These are phyloP conservation scores for Mucor saturninus DNA, from an alignment of 371 early-diverging fungal species.

Conservation along the genomic window DNA sequence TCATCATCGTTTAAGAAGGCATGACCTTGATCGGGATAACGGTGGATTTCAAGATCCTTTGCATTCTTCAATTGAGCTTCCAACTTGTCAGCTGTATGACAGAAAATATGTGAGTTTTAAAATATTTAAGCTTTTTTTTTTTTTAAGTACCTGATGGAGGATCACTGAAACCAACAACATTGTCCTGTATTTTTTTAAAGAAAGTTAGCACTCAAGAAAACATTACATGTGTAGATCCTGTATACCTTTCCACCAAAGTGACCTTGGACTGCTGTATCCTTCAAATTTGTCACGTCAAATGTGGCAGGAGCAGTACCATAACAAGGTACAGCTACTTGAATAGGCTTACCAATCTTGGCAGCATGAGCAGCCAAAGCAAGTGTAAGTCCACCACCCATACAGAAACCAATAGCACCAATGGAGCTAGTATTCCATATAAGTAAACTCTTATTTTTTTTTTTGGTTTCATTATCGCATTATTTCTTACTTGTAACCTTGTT, in stretches of 20 bases:
- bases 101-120: conserved; percentile 9
- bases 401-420: conserved; percentile 55
- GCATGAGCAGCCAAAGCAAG: conserved; percentile 51
- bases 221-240: not conserved
- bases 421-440: conserved; percentile 19
- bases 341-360: conserved; percentile 30
- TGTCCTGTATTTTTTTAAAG: conserved; percentile 27
- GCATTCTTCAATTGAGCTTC: conserved; percentile 28
- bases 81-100: conserved; percentile 28
- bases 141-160: conserved; percentile 36
- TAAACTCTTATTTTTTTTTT: no score
- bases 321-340: conserved; percentile 51
- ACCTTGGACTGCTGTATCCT: conserved; percentile 54
- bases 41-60: conserved; percentile 40
- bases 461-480: not conserved
- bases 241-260: conserved; percentile 53
- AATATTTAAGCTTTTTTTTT: not conserved
- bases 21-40: conserved; percentile 52
- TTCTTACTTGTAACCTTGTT: conserved; percentile 33
- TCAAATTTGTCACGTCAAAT: conserved; percentile 48
- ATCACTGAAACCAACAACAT: conserved; percentile 49
- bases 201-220: not conserved
- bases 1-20: conserved; percentile 60
- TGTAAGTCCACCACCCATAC: conserved; percentile 62
- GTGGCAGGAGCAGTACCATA: conserved; percentile 56